A percentile compares a stretch with the other conserved stretches of the same genome.
Conservation (phyloP, 441 rosid genomes). For the Brassica balearica region DNA sequence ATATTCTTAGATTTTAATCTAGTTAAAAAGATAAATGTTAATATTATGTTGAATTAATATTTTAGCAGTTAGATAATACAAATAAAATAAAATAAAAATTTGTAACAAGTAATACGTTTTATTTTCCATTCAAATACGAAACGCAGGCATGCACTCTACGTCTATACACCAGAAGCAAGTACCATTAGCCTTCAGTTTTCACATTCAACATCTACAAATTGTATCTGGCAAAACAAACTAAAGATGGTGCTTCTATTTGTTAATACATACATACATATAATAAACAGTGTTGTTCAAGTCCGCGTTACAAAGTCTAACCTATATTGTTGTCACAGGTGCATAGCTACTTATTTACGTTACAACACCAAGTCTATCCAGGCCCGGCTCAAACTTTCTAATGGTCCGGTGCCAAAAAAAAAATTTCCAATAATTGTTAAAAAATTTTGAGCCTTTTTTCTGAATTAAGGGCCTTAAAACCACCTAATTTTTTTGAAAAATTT, state of each 20-base stretch:
- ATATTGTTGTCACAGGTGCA: background rate
- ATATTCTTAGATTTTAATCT: too few species aligned
- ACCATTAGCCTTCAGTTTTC: background rate
- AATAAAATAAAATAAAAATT: too few species aligned
- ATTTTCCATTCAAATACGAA: background rate
- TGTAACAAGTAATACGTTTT: too few species aligned
- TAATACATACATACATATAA: background rate
- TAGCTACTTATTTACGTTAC: constrained; percentile 20
- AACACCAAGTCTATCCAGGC: constrained; percentile 11
- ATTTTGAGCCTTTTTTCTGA: too few species aligned
- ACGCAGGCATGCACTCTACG: background rate
- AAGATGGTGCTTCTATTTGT: background rate
- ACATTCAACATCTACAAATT: constrained; percentile 4
- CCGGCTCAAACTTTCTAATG: too few species aligned
- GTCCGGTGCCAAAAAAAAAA: too few species aligned
- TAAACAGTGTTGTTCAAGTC: background rate
- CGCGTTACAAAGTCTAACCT: background rate
- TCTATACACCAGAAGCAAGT: background rate
- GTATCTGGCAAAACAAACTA: background rate
- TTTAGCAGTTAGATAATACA: too few species aligned
- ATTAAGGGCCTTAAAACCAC: too few species aligned
- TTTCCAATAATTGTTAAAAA: too few species aligned
- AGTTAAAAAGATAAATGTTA: too few species aligned
- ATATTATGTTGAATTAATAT: too few species aligned
- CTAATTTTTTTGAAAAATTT: too few species aligned